Base-by-base conservation (phyloP, 1,284 basidiomycete species). In the Psilocybe mexicana region DNA sequence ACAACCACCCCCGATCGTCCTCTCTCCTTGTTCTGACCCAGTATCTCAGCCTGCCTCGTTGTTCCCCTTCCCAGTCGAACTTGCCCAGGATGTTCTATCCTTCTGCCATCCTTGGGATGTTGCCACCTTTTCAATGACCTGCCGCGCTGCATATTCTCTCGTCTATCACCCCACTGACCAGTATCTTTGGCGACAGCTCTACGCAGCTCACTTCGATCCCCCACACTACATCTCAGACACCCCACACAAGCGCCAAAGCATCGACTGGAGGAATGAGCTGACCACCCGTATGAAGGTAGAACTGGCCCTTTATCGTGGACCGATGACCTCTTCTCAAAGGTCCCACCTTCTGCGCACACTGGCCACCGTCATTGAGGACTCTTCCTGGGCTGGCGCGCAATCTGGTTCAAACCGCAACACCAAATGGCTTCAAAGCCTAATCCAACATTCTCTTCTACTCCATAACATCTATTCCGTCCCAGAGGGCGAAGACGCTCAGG, bases 111-210 rank as follows among this genome's bases (percentile, higher is more conserved):
- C 83, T 43, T 72, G 71, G 62, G 83, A 85, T 56, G 78, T 87
- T 51, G 75, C 81, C 26, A 71, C 77, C 36, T 86, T 88, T 68
- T 74, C 85, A 6, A 74, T 75, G 65, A 82, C 83, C 43, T 86
- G 81, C 65, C 74, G 72, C 25, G 63, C 70, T 8, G 79, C 82
- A 12, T 72, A 72, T 61, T 65, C 67, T 28, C 70, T 87, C 48
- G 77, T 87, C 40, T 82, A 84, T 64, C 69, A 74, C 33, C 60
- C 74, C 40, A 61, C 74, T 24, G 83, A 86, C 70, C 79, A 82
- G 54, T 81, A 81, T 66, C 76, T 90, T 43, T 90, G 86, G 86
- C 82, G 85, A 47, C 74, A 80, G 54, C 73, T 89, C 26, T 87
- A 84, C 70, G 78, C 86, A 33, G 59, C 68, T 30, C 65, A 70